phyloP scores from a whole-genome alignment of 2,329 filamentous ascomycete species.

The Pyricularia sp. region DNA sequence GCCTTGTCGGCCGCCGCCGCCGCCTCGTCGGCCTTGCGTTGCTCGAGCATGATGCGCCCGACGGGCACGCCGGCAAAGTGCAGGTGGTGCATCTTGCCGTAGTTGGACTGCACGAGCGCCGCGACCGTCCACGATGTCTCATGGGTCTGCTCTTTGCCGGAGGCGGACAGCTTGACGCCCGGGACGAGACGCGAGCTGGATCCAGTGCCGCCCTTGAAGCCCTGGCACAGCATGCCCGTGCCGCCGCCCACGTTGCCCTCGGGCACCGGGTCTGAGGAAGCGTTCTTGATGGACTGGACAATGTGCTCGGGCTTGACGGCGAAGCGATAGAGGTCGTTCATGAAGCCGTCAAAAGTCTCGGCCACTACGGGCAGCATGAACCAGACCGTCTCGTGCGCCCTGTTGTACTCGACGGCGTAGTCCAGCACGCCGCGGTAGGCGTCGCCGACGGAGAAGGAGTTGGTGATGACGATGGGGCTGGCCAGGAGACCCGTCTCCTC shows the following conservation, averaged over 20 bases:
- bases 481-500: conserved; percentile 50
- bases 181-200: conserved; percentile 47
- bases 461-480: conserved; percentile 52
- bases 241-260: conserved; percentile 59
- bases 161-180: conserved; percentile 22
- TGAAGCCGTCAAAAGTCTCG: conserved; percentile 54
- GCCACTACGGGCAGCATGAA: conserved; percentile 49
- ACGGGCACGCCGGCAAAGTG: conserved; percentile 52
- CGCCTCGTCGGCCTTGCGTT: conserved; percentile 19
- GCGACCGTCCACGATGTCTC: conserved; percentile 45
- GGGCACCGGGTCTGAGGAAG: conserved; percentile 37
- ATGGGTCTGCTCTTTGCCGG: conserved; percentile 15
- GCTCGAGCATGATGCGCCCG: conserved; percentile 43
- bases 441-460: conserved; percentile 46
- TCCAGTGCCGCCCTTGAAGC: conserved; percentile 59
- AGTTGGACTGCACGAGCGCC: conserved; percentile 57
- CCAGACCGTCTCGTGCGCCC: conserved; percentile 32
- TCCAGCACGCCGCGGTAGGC: conserved; percentile 50
- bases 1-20: conserved; percentile 16
- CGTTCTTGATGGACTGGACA: conserved; percentile 41
- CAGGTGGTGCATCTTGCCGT: conserved; percentile 47
- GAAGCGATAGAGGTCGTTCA: conserved; percentile 49
- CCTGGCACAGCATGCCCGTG: conserved; percentile 59
- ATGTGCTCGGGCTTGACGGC: conserved; percentile 44
- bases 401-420: conserved; percentile 37